These are phyloP conservation scores for Cercospora nicotianae DNA, from an alignment of 2,329 filamentous ascomycete species.

Conservation along the genomic window DNA sequence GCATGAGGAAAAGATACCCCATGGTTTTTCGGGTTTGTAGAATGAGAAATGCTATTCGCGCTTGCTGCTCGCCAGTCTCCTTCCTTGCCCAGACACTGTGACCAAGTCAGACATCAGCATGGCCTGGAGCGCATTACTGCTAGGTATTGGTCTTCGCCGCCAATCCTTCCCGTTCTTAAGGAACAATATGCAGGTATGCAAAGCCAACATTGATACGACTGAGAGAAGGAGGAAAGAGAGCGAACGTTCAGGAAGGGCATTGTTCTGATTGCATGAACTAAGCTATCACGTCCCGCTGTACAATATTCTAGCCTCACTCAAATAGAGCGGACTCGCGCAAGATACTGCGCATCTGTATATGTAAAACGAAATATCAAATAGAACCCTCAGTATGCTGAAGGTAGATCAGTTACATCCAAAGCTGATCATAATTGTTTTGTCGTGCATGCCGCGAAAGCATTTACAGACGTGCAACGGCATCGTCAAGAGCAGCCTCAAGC, in stretches of 20 bases:
- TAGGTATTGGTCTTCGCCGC: no score
- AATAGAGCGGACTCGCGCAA: slow-evolving; percentile 13
- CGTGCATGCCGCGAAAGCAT: not conserved
- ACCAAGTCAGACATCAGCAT: no score
- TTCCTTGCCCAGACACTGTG: no score
- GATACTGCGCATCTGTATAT: slow-evolving; percentile 9
- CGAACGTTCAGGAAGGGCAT: not conserved
- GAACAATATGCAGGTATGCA: no score
- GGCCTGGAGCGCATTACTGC: no score
- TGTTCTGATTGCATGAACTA: not conserved
- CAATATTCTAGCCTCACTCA: slow-evolving; percentile 6
- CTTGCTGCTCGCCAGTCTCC: not conserved
- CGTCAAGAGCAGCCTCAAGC: slow-evolving; percentile 15
- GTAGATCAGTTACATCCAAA: slow-evolving; percentile 10
- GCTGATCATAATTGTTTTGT: slow-evolving; percentile 7
- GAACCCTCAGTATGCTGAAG: slow-evolving; percentile 2
- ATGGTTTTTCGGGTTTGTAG: not conserved
- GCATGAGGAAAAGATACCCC: not conserved
- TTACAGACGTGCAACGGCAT: slow-evolving; percentile 12
- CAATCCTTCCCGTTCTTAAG: no score
- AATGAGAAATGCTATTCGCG: not conserved
- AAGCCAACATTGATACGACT: no score
- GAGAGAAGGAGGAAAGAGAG: no score
- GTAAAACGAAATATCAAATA: not conserved
- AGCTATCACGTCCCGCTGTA: slow-evolving; percentile 9